Evolutionary conservation across 345 rosid species (phyloP), one percentile per base, ranked within the genome.

Genomic region (Rubroshorea leprosula): DNA sequence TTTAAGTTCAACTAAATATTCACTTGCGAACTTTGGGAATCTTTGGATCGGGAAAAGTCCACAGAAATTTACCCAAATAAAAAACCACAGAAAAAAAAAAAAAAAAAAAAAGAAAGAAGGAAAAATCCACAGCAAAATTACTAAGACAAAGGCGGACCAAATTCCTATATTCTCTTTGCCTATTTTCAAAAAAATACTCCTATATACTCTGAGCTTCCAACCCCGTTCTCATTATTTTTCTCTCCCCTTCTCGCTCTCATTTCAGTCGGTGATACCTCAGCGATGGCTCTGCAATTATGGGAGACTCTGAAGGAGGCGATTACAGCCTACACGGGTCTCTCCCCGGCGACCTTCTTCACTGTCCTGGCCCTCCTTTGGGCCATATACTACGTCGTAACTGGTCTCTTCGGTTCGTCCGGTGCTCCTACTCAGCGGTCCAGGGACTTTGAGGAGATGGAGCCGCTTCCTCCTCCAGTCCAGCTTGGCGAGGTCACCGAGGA

Each of bases 231-330:
- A 35, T n/a, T n/a, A n/a, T n/a, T 2, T 8, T 35, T 8, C 41
- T 35, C 9, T 35, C 41, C 12, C 12, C 41, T 35, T 13, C 35
- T 4, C 9, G 5, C 9, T 35, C 5, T 35, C 41, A 13, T 3
- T 35, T 35, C 44, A 1, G 17, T 21, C 41, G 23, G 6, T 1
- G 13, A 43, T 16, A 20, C 5, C 15, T 31, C 12, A 35, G 44
- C 52, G 44, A 94, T 94, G 99, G 95, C 87, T 51, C 65, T 94
- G 67, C 81, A 82, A 44, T 87, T 87, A 41, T 94, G 97, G 99
- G 90, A 85, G 49, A 79, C 95, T 50, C 66, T 90, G 5, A 87
- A 84, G 77, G 96, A 83, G 61, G 84, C 96, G 13, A 85, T 90
- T 46, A 72, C 80, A 21, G 81, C 71, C 22, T 94, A 94, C 84